These are phyloP conservation scores for Mycena chlorophos DNA, from an alignment of 768 basidiomycete species.

Conservation along the genomic window DNA sequence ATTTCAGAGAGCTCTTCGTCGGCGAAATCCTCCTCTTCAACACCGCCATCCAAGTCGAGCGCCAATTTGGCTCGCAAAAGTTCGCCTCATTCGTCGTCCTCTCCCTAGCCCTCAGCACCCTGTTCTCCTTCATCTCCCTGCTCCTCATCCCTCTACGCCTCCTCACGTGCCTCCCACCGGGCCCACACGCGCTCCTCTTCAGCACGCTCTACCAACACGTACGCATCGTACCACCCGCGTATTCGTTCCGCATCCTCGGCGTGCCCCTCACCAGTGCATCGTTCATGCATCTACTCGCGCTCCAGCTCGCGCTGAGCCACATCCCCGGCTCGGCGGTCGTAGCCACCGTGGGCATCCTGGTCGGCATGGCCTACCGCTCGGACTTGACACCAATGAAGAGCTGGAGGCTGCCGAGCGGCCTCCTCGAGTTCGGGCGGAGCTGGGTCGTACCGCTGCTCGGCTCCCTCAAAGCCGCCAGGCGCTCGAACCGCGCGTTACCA, in stretches of 20 bases:
- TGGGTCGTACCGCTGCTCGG: constrained; percentile 71
- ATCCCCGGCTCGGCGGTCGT: constrained; percentile 65
- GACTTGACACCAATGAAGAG: constrained; percentile 77
- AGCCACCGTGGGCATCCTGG: constrained; percentile 62
- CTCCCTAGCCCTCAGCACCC: too few relatives aligned
- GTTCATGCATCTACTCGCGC: constrained; percentile 67
- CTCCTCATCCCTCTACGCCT: constrained; percentile 66
- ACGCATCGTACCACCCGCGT: constrained; percentile 72
- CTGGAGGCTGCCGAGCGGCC: constrained; percentile 68
- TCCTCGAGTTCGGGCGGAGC: constrained; percentile 55
- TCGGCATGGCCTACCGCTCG: constrained; percentile 81
- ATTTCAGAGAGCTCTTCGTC: constrained; percentile 72
- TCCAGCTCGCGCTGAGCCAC: constrained; percentile 69
- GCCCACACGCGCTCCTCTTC: constrained; percentile 76
- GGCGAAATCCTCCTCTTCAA: constrained; percentile 74
- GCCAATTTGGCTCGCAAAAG: constrained; percentile 84
- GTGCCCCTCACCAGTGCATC: constrained; percentile 75
- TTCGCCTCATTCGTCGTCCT: constrained; percentile 85
- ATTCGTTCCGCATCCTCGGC: constrained; percentile 76
- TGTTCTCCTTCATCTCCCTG: constrained; percentile 64
- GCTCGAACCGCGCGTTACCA: constrained; percentile 74
- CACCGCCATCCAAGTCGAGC: constrained; percentile 69
- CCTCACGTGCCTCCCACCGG: constrained; percentile 73
- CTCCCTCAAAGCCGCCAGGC: constrained; percentile 57
- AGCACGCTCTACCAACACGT: constrained; percentile 82